phyloP scores from a whole-genome alignment of 352 stramenopile genomes.

The Globisporangium apiculatum region DNA sequence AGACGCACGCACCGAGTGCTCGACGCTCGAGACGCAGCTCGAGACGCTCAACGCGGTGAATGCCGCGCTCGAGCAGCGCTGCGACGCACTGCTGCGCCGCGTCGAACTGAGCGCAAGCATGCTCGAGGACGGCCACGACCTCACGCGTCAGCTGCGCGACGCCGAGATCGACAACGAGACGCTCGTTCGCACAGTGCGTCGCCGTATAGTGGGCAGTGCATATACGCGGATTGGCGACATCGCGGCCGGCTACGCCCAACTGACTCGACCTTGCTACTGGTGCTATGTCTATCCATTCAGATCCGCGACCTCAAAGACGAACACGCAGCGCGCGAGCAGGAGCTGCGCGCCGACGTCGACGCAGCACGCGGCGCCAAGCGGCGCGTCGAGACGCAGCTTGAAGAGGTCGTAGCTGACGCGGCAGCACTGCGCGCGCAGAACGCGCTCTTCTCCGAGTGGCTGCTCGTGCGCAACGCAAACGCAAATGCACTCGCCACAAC shows the following conservation, averaged over 20 bases:
- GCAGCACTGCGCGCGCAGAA: conserved; percentile 53
- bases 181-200: conserved; percentile 44
- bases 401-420: conserved; percentile 56
- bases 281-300: conserved; percentile 16
- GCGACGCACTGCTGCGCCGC: conserved; percentile 55
- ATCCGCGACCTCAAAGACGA: conserved; percentile 69
- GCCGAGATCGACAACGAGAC: conserved; percentile 67
- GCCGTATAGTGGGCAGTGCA: background rate
- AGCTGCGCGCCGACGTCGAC: conserved; percentile 58
- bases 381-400: conserved; percentile 30
- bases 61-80: conserved; percentile 57
- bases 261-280: background rate
- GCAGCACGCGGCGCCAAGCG: conserved; percentile 38
- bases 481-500: background rate
- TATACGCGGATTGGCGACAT: too few relatives aligned
- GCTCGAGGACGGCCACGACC: conserved; percentile 45
- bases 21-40: conserved; percentile 58
- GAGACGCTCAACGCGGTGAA: conserved; percentile 75
- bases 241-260: too few relatives aligned
- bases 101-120: conserved; percentile 45
- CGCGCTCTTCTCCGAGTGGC: conserved; percentile 68
- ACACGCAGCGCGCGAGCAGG: conserved; percentile 49
- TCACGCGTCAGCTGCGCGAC: conserved; percentile 57
- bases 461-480: conserved; percentile 70
- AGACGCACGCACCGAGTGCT: conserved; percentile 43